A percentile compares a stretch with the other conserved stretches of the same genome.
Conservation (phyloP, 176 grass and related monocot species). For the Microstegium vimineum region DNA sequence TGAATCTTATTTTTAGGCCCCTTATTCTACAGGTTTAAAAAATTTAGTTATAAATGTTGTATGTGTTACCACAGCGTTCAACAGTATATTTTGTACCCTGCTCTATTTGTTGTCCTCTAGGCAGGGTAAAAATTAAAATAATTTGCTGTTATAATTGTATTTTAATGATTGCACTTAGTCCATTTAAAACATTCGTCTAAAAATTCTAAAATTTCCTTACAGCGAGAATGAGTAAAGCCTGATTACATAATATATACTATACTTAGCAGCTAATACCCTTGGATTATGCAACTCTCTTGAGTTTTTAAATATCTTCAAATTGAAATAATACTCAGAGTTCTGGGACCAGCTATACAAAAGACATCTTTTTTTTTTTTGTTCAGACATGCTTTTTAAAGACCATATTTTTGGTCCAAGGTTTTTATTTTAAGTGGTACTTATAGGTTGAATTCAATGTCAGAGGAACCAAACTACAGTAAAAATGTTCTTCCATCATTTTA, state of each 20-base stretch:
- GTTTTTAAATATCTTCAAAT: background rate
- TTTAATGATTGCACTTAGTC: background rate
- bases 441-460: background rate
- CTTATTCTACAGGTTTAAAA: background rate
- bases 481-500: background rate
- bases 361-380: background rate
- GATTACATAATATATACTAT: background rate
- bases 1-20: conserved; percentile 2
- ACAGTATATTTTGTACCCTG: background rate
- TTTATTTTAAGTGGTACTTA: no score
- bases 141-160: background rate
- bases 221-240: background rate
- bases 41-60: background rate
- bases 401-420: background rate
- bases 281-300: background rate
- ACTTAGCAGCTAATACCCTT: background rate
- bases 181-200: background rate
- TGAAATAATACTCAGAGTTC: background rate
- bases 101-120: background rate
- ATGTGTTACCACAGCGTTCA: background rate
- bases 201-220: background rate
- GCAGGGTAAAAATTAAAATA: background rate
- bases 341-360: background rate
- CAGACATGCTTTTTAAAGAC: background rate
- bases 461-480: background rate